Percentiles rank a stretch among this genome's conserved stretches.
Evolutionary conservation across 768 basidiomycete species (phyloP).

Genomic region (Boletus patriciae): DNA sequence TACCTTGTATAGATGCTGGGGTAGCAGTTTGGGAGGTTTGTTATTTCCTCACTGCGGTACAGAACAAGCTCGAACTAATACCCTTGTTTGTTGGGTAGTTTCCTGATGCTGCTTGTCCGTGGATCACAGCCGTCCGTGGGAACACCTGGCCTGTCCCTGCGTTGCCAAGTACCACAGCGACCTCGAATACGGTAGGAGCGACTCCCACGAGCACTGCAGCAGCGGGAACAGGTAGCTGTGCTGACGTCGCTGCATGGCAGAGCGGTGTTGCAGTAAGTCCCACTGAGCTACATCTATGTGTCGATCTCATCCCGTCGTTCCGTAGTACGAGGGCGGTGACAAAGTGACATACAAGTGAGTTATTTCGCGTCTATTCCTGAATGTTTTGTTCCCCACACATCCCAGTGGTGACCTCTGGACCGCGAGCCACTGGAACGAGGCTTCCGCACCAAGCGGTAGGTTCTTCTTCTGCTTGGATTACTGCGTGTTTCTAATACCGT

Average conservation of each 20-base stretch:
- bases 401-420: too few species aligned
- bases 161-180: not conserved
- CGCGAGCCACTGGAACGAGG: slow-evolving; percentile 4
- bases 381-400: too few species aligned
- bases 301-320: too few species aligned
- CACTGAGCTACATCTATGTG: not conserved
- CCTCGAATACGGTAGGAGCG: not conserved
- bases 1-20: slow-evolving; percentile 27
- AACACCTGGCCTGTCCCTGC: slow-evolving; percentile 1
- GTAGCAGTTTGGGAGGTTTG: slow-evolving; percentile 36
- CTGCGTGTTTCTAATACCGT: too few species aligned
- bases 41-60: not conserved
- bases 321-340: too few species aligned
- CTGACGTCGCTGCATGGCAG: not conserved
- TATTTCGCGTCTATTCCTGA: too few species aligned
- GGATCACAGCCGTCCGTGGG: slow-evolving; percentile 25
- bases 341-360: too few species aligned
- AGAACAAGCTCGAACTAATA: too few species aligned
- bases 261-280: not conserved
- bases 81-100: slow-evolving; percentile 21
- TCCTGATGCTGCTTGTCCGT: slow-evolving; percentile 37
- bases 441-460: not conserved
- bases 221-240: not conserved
- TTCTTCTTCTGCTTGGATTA: not conserved
- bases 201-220: not conserved